Evolutionary conservation across 192 early-diverging fungal genomes (phyloP).

Genomic region (Linderina pennispora): DNA sequence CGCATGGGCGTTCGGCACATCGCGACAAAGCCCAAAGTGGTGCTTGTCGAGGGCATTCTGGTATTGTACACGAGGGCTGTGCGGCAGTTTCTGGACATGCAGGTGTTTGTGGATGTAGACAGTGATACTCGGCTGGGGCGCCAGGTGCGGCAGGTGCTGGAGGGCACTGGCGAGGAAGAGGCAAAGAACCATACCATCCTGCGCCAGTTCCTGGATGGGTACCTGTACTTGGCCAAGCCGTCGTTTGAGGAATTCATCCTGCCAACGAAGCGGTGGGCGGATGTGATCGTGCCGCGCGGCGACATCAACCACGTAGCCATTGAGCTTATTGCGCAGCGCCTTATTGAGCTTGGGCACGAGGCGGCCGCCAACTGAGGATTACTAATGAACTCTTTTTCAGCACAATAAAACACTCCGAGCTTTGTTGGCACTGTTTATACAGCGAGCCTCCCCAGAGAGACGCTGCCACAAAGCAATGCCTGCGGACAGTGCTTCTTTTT

Average conservation of each 20-base stretch:
- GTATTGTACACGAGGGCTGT: slow-evolving; percentile 65
- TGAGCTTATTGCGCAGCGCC: slow-evolving; percentile 53
- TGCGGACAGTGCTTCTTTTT: too few species aligned
- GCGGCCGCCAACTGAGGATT: neutral
- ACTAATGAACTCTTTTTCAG: too few species aligned
- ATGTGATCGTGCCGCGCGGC: slow-evolving; percentile 69
- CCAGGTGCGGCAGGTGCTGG: slow-evolving; percentile 31
- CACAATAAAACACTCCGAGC: too few species aligned
- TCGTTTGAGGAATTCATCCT: slow-evolving; percentile 84
- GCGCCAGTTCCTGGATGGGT: slow-evolving; percentile 57
- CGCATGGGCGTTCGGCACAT: slow-evolving; percentile 7
- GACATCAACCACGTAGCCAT: slow-evolving; percentile 57
- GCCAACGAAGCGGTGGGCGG: slow-evolving; percentile 71
- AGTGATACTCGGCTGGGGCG: slow-evolving; percentile 64
- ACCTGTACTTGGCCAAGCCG: slow-evolving; percentile 75
- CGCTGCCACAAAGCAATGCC: too few species aligned
- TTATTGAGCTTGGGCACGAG: slow-evolving; percentile 36
- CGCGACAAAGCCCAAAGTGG: slow-evolving; percentile 53
- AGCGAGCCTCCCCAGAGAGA: too few species aligned
- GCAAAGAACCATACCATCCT: slow-evolving; percentile 23
- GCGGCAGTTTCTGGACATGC: slow-evolving; percentile 65
- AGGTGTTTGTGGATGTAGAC: slow-evolving; percentile 82
- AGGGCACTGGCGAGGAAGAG: slow-evolving; percentile 14
- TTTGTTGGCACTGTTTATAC: too few species aligned
- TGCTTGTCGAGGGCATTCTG: slow-evolving; percentile 74